Percentiles rank a stretch among this genome's conserved stretches.
phyloP scores from a whole-genome alignment of 2,329 filamentous ascomycete genomes.

The Conoideocrella luteorostrata region DNA sequence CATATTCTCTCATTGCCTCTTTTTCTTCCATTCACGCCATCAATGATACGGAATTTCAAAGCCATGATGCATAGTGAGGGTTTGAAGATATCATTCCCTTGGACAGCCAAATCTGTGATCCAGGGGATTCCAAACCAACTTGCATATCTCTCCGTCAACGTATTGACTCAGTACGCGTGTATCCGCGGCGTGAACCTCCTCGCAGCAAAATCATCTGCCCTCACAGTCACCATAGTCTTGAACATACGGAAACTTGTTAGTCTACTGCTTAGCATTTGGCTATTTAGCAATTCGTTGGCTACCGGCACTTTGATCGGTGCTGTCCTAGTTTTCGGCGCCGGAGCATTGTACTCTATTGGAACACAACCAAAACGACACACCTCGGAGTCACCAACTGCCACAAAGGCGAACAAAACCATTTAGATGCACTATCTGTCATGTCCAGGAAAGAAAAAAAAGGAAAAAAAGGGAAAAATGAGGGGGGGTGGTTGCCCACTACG shows the following conservation, averaged over 20 bases:
- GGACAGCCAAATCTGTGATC: constrained; percentile 9
- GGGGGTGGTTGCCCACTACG: too few relatives aligned
- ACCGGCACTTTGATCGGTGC: constrained; percentile 75
- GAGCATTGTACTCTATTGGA: constrained; percentile 85
- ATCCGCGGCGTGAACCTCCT: constrained; percentile 96
- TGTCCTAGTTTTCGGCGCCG: constrained; percentile 79
- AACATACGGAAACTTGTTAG: constrained; percentile 94
- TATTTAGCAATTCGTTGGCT: constrained; percentile 83
- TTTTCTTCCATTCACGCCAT: constrained; percentile 65
- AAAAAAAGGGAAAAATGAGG: too few relatives aligned
- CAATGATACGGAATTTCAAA: constrained; percentile 57
- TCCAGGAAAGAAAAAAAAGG: too few relatives aligned
- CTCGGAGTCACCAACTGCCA: background rate
- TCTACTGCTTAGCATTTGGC: constrained; percentile 81
- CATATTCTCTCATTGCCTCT: constrained; percentile 69
- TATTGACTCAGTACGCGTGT: constrained; percentile 87
- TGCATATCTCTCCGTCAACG: constrained; percentile 66
- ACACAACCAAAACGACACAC: constrained; percentile 23
- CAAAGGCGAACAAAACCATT: background rate
- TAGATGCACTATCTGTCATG: too few relatives aligned
- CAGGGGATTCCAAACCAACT: constrained; percentile 58
- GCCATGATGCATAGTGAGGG: constrained; percentile 59
- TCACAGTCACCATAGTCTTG: constrained; percentile 93
- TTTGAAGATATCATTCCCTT: constrained; percentile 29
- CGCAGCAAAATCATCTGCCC: constrained; percentile 77